These are phyloP conservation scores for Fraxinus pennsylvanica DNA, from an alignment of 257 asterid genomes.

Conservation along the genomic window DNA sequence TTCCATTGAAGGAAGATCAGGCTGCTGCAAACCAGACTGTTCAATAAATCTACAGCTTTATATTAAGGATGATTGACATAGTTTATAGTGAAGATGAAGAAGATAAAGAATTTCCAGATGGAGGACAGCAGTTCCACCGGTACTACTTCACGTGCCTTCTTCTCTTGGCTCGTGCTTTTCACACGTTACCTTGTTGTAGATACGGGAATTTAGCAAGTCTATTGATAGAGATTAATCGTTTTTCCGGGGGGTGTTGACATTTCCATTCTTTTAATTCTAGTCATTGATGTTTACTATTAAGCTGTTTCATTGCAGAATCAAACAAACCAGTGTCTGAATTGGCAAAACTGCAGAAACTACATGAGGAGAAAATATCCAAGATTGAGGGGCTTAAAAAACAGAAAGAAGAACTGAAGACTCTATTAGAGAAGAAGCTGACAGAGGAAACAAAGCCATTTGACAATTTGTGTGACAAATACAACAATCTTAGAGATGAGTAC, in stretches of 20 bases:
- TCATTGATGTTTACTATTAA: too few species aligned
- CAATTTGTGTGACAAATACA: constrained; percentile 14
- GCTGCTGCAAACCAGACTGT: not conserved
- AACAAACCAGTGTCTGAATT: constrained; percentile 1
- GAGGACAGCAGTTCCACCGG: constrained; percentile 22
- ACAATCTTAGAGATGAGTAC: constrained; percentile 14
- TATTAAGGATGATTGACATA: not conserved
- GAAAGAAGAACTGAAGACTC: constrained; percentile 19
- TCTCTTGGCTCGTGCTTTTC: not conserved
- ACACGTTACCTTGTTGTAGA: too few species aligned
- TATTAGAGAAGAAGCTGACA: not conserved
- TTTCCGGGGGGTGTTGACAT: not conserved
- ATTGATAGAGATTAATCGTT: not conserved
- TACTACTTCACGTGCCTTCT: not conserved
- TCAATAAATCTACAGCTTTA: not conserved
- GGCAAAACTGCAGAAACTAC: constrained; percentile 9
- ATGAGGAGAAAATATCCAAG: not conserved
- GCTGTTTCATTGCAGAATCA: not conserved
- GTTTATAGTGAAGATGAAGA: not conserved
- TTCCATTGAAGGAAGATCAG: constrained; percentile 19
- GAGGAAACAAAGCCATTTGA: constrained; percentile 11
- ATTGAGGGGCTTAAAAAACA: constrained; percentile 18
- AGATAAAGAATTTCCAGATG: constrained; percentile 11
- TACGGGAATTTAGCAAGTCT: not conserved
- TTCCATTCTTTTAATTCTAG: too few species aligned